Evolutionary conservation across 805 yeast species (phyloP).

Genomic region (Isabelozyma rhagii): DNA sequence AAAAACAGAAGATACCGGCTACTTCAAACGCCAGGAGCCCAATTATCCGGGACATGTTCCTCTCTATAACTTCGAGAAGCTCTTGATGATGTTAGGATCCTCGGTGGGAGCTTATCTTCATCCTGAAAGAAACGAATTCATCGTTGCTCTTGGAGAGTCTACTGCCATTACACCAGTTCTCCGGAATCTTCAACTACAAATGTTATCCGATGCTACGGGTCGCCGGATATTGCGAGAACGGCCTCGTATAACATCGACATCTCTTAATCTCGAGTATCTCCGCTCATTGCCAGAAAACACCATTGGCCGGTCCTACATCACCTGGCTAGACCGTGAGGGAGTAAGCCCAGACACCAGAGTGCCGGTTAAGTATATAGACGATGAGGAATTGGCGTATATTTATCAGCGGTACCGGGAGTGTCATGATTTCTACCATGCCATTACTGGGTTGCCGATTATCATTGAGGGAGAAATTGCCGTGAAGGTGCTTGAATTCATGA

Average conservation of each 20-base stretch:
- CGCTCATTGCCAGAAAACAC: slow-evolving; percentile 61
- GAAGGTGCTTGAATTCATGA: slow-evolving; percentile 87
- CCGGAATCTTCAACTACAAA: slow-evolving; percentile 56
- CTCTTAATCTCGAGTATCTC: slow-evolving; percentile 62
- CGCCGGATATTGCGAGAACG: slow-evolving; percentile 72
- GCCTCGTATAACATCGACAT: slow-evolving; percentile 77
- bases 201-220: slow-evolving; percentile 76
- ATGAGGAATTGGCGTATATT: slow-evolving; percentile 88
- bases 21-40: slow-evolving; percentile 39
- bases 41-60: slow-evolving; percentile 81
- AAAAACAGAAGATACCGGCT: slow-evolving; percentile 19
- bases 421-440: slow-evolving; percentile 94
- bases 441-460: slow-evolving; percentile 84
- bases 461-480: slow-evolving; percentile 97
- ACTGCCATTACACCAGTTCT: slow-evolving; percentile 76
- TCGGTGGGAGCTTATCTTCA: slow-evolving; percentile 75
- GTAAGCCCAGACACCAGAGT: slow-evolving; percentile 93
- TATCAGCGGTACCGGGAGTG: slow-evolving; percentile 93
- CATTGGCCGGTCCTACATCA: slow-evolving; percentile 73
- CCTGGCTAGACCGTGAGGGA: slow-evolving; percentile 82
- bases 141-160: slow-evolving; percentile 85
- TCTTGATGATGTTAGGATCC: slow-evolving; percentile 64
- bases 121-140: slow-evolving; percentile 72
- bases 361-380: slow-evolving; percentile 81
- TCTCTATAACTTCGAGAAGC: slow-evolving; percentile 57